Evolutionary conservation across 169 alveolate species (phyloP), one percentile per base, ranked within the genome.

Genomic region (Plasmodium sp.): DNA sequence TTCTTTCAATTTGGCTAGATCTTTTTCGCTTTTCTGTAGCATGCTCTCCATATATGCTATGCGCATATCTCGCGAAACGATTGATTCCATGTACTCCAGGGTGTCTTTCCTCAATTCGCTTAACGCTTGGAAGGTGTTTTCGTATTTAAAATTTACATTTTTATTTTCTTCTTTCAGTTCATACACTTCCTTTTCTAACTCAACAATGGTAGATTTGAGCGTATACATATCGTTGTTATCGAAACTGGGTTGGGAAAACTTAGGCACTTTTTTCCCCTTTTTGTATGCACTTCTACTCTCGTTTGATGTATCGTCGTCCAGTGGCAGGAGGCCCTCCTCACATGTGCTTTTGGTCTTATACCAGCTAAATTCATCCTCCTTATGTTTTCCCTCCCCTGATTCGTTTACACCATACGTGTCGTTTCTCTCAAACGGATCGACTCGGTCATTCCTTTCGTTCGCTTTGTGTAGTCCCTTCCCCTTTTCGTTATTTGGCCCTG

Each of bases 41-140:
- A 67, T 79, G 34, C 92, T 92, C 54, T 92, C 95, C 95, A 92
- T 92, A 81, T 92, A 92, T 14, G 83, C 95, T 33, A 92, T 92
- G 39, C 95, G 51, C 92, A 83, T 92, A 51, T 92, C 95, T n/a
- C 95, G 84, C 4, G 95, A 81, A 72, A 92, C 95, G 43, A 92
- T 92, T 1, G 95, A 77, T 81, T 92, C 95, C 95, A 92, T 92
- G 75, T 92, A 92, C 83, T 92, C 95, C 54, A 92, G 58, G 14
- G 95, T 92, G 56, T 92, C 95, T 58, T 92, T 92, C 75, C 95
- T 81, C 79, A 92, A 71, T 58, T 92, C 95, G 10, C 92, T 92
- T 51, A 92, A 83, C 12, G 95, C 58, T 92, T 92, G 33, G 51
- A 92, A 92, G 0, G 95, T 92, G 41, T 92, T 92, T 92, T 92